Percentiles rank a stretch among this genome's conserved stretches.
Conservation (phyloP, 768 basidiomycete species). For the Hygrophorus pudorinus region DNA sequence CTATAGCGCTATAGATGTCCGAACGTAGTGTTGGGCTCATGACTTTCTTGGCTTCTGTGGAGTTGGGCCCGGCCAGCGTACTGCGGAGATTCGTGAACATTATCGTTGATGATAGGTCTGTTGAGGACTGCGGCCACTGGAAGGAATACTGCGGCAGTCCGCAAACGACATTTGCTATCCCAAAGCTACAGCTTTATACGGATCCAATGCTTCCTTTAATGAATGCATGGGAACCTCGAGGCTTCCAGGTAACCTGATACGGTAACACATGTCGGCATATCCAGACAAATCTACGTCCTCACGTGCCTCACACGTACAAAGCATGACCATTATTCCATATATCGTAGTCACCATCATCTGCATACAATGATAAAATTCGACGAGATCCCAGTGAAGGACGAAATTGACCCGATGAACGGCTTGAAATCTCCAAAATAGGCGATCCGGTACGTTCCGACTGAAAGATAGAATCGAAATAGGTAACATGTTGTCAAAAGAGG, state of each 20-base stretch:
- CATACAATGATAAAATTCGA: constrained; percentile 50
- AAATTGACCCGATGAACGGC: constrained; percentile 50
- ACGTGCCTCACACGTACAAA: background rate
- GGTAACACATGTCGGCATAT: background rate
- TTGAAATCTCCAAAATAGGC: constrained; percentile 73
- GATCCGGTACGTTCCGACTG: constrained; percentile 64
- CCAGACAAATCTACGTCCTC: background rate
- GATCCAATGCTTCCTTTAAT: constrained; percentile 2
- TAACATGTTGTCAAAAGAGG: constrained; percentile 2
- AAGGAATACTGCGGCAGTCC: background rate
- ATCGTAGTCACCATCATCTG: constrained; percentile 6
- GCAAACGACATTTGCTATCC: background rate
- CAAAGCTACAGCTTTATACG: background rate
- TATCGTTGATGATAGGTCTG: background rate
- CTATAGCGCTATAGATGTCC: constrained; percentile 41
- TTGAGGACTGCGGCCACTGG: background rate
- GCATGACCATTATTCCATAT: background rate
- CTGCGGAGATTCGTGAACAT: constrained; percentile 41
- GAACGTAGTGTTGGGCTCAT: constrained; percentile 40
- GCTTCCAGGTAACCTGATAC: constrained; percentile 25
- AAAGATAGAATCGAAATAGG: constrained; percentile 2
- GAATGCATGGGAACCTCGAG: constrained; percentile 31
- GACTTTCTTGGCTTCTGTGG: constrained; percentile 29
- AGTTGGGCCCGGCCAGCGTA: constrained; percentile 25
- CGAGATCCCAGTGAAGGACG: constrained; percentile 52